Evolutionary conservation across 257 asterid genomes (phyloP).

Genomic region (Solanum chiquidenum): DNA sequence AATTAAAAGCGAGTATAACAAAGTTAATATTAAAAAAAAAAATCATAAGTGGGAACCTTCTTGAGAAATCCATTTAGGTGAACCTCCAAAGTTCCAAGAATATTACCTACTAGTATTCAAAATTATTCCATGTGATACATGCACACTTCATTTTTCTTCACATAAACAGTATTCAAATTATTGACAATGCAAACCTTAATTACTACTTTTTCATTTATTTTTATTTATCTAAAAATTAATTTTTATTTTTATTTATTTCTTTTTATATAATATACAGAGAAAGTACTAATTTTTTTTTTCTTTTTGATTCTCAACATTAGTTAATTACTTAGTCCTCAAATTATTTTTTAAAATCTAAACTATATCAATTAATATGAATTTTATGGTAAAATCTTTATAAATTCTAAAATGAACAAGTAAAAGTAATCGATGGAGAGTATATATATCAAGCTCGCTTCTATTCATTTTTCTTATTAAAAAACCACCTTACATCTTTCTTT

Average conservation of each 20-base stretch:
- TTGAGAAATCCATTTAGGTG: neutral
- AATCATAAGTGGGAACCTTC: neutral
- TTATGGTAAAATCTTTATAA: too few species aligned
- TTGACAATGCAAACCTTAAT: neutral
- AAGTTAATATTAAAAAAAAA: neutral
- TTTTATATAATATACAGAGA: neutral
- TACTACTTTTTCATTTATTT: too few species aligned
- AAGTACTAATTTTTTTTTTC: too few species aligned
- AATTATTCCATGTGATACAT: neutral
- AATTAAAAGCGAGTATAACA: neutral
- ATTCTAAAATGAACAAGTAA: neutral
- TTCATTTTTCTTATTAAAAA: too few species aligned
- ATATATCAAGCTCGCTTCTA: neutral
- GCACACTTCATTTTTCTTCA: neutral
- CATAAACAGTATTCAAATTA: neutral
- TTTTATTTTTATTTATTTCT: too few species aligned
- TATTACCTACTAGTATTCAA: neutral
- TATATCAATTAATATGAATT: too few species aligned
- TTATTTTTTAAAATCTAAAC: too few species aligned
- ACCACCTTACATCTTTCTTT: neutral
- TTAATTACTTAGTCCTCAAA: too few species aligned
- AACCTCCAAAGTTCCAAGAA: neutral
- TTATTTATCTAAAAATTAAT: too few species aligned
- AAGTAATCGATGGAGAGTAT: neutral
- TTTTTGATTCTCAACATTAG: too few species aligned